Evolutionary conservation across 176 grass and related monocot species (phyloP).

Genomic region (Themeda triandra): DNA sequence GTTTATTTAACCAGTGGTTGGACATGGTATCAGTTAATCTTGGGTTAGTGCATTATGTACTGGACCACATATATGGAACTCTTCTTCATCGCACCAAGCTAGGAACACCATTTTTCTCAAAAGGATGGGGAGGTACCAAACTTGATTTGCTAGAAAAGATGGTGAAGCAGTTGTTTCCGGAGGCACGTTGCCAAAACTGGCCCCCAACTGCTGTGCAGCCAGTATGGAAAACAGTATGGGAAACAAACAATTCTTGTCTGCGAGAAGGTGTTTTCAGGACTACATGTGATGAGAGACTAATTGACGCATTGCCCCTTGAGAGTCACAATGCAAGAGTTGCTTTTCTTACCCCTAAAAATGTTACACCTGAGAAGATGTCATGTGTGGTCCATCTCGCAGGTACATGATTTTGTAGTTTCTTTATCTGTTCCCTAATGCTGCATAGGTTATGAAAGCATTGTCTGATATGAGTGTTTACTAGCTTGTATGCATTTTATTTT

Average conservation of each 20-base stretch:
- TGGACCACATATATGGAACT: conserved; percentile 87
- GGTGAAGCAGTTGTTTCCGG: conserved; percentile 81
- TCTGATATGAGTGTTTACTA: not conserved
- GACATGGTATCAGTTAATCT: conserved; percentile 91
- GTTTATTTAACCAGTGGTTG: not conserved
- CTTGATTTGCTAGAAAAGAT: conserved; percentile 82
- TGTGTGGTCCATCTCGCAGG: conserved; percentile 98
- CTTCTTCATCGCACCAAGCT: conserved; percentile 75
- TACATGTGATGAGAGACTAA: conserved; percentile 65
- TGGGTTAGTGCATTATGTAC: conserved; percentile 68
- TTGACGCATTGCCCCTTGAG: conserved; percentile 74
- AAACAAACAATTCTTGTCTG: conserved; percentile 72
- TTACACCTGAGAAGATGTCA: conserved; percentile 74
- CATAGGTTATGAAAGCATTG: conserved; percentile 17
- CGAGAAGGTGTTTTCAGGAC: conserved; percentile 80
- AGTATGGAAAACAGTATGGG: conserved; percentile 85
- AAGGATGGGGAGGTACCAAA: conserved; percentile 83
- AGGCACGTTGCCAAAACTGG: conserved; percentile 51
- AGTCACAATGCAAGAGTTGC: conserved; percentile 86
- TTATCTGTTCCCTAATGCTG: conserved; percentile 4
- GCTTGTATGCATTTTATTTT: not conserved
- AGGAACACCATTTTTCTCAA: conserved; percentile 91
- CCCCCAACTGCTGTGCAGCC: conserved; percentile 65
- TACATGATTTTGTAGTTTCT: conserved; percentile 24
- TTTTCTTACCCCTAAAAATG: conserved; percentile 73